Percentiles rank a stretch among this genome's conserved stretches.
Conservation (phyloP, 192 early-diverging fungal species). For the Backusella westeae region DNA sequence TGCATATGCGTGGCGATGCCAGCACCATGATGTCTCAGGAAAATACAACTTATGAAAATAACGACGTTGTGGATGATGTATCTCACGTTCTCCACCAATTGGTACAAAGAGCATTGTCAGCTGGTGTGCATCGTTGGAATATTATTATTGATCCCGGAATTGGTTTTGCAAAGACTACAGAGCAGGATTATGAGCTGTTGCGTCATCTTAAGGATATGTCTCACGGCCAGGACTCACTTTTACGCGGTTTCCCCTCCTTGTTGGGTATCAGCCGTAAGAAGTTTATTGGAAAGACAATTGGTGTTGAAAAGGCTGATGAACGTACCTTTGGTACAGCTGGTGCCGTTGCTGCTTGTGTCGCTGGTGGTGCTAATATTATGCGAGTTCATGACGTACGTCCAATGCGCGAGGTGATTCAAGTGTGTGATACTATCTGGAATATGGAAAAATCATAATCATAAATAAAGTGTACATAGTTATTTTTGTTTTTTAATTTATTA, state of each 20-base stretch:
- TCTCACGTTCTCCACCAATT: conserved; percentile 63
- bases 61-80: conserved; percentile 73
- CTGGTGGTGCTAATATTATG: conserved; percentile 78
- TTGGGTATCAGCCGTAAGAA: conserved; percentile 90
- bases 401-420: conserved; percentile 85
- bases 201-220: conserved; percentile 64
- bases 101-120: conserved; percentile 67
- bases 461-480: conserved; percentile 5
- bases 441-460: background rate
- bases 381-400: conserved; percentile 96
- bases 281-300: conserved; percentile 82
- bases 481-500: background rate
- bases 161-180: conserved; percentile 91
- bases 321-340: conserved; percentile 90
- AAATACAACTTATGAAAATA: conserved; percentile 67
- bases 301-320: conserved; percentile 62
- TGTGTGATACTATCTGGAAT: conserved; percentile 71
- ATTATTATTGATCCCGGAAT: conserved; percentile 96
- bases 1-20: conserved; percentile 98
- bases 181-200: conserved; percentile 87
- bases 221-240: conserved; percentile 37
- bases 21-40: conserved; percentile 82
- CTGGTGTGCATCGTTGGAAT: conserved; percentile 93
- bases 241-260: conserved; percentile 81
- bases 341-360: conserved; percentile 77